These are phyloP conservation scores for Pythium oligandrum DNA, from an alignment of 352 stramenopile species.

Conservation along the genomic window DNA sequence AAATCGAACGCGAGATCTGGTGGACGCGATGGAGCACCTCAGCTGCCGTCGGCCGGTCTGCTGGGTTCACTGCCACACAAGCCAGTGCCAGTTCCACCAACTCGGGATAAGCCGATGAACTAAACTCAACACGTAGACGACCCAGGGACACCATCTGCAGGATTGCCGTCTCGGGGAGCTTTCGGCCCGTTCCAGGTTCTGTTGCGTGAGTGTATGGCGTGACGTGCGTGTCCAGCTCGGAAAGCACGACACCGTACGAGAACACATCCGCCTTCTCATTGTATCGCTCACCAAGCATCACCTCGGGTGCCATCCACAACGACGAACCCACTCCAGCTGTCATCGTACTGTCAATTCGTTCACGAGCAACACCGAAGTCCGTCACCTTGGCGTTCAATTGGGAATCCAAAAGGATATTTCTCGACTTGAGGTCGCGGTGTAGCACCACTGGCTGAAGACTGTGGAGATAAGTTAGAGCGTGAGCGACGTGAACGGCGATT, in stretches of 20 bases:
- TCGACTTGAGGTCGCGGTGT: too few relatives aligned
- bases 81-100: slow-evolving; percentile 9
- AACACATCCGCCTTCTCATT: slow-evolving; percentile 39
- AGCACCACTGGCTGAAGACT: too few relatives aligned
- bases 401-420: too few relatives aligned
- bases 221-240: slow-evolving; percentile 40
- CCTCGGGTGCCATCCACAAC: slow-evolving; percentile 21
- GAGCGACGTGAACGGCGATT: too few relatives aligned
- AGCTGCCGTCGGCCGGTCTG: slow-evolving; percentile 3
- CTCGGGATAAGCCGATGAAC: slow-evolving; percentile 13
- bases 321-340: slow-evolving; percentile 35
- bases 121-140: slow-evolving; percentile 29
- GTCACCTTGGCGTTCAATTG: too few relatives aligned
- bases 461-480: too few relatives aligned
- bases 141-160: slow-evolving; percentile 44
- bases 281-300: slow-evolving; percentile 31
- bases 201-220: slow-evolving; percentile 2
- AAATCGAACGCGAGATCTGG: neutral
- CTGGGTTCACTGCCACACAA: slow-evolving; percentile 9
- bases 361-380: slow-evolving; percentile 32
- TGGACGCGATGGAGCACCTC: slow-evolving; percentile 12
- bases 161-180: slow-evolving; percentile 21
- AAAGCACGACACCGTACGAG: slow-evolving; percentile 43
- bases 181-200: slow-evolving; percentile 9
- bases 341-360: slow-evolving; percentile 16